Base-by-base conservation (phyloP, 2,329 filamentous ascomycete genomes). In the Cryphonectria naterciae region DNA sequence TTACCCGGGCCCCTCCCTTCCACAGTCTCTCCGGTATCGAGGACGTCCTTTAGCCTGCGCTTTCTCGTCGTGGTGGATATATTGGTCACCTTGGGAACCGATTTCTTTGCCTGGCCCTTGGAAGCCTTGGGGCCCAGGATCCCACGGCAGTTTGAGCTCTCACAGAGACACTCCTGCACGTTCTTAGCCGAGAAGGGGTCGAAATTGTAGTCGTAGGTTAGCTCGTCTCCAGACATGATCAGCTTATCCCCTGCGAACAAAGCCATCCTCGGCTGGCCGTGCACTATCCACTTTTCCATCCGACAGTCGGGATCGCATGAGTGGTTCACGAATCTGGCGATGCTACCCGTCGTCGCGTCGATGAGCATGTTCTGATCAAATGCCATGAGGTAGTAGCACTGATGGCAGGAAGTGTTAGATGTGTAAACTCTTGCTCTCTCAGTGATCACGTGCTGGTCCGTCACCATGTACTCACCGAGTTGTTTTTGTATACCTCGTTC, bases 341-440 rank as follows among this genome's bases (percentile, higher is more conserved):
- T 97, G 75, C 93, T 97, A 77, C 96, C 96, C 69, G 93, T 94
- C 37, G 95, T 98, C 43, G 95, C 96, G 83, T 99, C 96, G 74
- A 99, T 97, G 77, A 98, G 97, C 90, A 98, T 96, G 81, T 97
- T 96, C 80, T 98, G 94, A 78, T 98, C 95, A 79, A 98, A 98
- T 69, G 94, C 94, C 96, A 99, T 99, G 65, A 99, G 85, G 80
- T 99, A 99, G 81, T 97, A 98, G 81, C 94, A 97, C 93, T 97
- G 75, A 15, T n/a, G n/a, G n/a, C n/a, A 46, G 65, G 4, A 7
- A 25, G 8, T 22, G 25, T 32, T n/a, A n/a, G 25, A 10, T 10
- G 28, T 19, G 32, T 37, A 39, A 13, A 37, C 7, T 37, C 17
- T 15, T n/a, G n/a, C n/a, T n/a, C n/a, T n/a, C n/a, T n/a, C n/a